Base-by-base conservation (phyloP, 257 asterid species). In the Nicotiana benthamiana region DNA sequence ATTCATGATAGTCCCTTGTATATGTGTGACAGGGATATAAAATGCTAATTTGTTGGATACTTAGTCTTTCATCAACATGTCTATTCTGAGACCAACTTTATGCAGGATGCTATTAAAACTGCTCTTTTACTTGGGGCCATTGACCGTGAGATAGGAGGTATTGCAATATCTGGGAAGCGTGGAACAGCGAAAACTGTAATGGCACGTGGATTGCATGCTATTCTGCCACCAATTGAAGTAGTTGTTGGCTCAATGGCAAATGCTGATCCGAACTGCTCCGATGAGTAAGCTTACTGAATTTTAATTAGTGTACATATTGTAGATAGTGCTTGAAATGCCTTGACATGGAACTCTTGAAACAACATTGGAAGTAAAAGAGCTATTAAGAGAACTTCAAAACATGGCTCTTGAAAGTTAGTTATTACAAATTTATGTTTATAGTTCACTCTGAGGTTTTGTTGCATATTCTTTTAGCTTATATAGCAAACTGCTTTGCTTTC, bases 141-240 rank as follows among this genome's bases (percentile, higher is more conserved):
- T 83, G 99, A 96, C 86, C 94, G 98, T 67, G 97, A 90, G 84
- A 89, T 96, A 67, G 99, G 98, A 85, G 99, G 99, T 76, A 93
- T 96, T 85, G 99, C 98, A 56, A 93, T 96, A 84, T 93, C 94
- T 65, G 99, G 99, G 77, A 96, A 89, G 88, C 89, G 99, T 63
- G 99, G 99, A 87, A 96, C 99, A 52, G 99, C 99, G 4, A 96
- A 96, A 89, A 93, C 99, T 59, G 92, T 96, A 74, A 96, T 96
- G 99, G 97, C 99, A 16, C 97, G 99, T 82, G 98, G 99, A 51
- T 87, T 96, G 90, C 97, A 94, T 84, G 97, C 97, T 52, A 92
- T 96, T 86, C 91, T 96, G 83, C 99, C 99, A 62, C 99, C 99
- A 79, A 94, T 96, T 85, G 99, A 96, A 90, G 94, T 90, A 28